Conservation (phyloP, 139 green algal species). For the Mesostigma viride region DNA sequence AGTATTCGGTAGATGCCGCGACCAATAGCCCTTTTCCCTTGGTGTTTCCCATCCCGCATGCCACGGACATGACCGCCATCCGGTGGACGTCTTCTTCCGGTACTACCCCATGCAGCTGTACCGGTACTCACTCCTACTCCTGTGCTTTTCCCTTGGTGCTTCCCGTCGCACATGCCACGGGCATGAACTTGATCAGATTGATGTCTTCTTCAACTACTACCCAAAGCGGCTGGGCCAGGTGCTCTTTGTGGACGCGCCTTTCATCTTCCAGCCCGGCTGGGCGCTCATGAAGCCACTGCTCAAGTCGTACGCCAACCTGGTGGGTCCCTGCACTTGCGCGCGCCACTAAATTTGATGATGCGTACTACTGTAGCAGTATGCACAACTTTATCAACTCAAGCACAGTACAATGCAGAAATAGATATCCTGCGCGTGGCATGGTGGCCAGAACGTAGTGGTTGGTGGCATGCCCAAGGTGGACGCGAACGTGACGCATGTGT, state of each 20-base stretch:
- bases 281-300: conserved; percentile 69
- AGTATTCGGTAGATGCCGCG: no score
- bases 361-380: no score
- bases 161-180: no score
- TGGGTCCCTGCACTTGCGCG: no score
- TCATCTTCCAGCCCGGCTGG: conserved; percentile 81
- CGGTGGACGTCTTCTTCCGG: not conserved
- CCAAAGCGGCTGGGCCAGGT: conserved; percentile 78
- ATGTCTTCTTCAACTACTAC: conserved; percentile 92
- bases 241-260: conserved; percentile 84
- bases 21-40: not conserved
- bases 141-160: not conserved
- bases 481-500: no score
- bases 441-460: no score
- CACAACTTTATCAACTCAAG: no score
- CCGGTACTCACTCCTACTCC: not conserved
- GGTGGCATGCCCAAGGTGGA: no score
- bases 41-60: not conserved
- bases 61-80: not conserved
- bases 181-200: conserved; percentile 39
- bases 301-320: conserved; percentile 36
- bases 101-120: not conserved
- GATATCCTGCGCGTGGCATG: no score
- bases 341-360: no score
- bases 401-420: no score